These are phyloP conservation scores for Pseudocercospora cruenta DNA, from an alignment of 2,329 filamentous ascomycete species.

Conservation along the genomic window DNA sequence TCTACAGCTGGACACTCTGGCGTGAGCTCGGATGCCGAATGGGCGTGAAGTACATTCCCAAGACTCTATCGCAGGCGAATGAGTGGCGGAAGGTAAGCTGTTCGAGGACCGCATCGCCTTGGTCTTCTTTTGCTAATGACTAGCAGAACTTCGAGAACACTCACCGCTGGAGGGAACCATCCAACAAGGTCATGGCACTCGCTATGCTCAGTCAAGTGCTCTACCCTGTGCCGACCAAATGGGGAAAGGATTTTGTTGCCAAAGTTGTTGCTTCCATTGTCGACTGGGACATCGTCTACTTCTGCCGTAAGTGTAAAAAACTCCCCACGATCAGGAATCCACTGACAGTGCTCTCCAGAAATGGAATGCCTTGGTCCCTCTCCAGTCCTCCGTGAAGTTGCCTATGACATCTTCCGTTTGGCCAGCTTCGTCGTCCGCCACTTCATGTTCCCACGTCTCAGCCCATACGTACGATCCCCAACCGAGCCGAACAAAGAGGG, in stretches of 20 bases:
- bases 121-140: background rate
- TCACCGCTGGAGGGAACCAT: background rate
- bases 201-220: slow-evolving; percentile 10
- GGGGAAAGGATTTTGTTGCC: slow-evolving; percentile 5
- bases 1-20: slow-evolving; percentile 2
- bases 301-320: background rate
- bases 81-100: slow-evolving; percentile 7
- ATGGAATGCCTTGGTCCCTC: slow-evolving; percentile 1
- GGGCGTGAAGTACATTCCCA: slow-evolving; percentile 3
- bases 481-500: slow-evolving; percentile 10
- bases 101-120: background rate
- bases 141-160: slow-evolving; percentile 5
- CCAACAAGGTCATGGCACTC: slow-evolving; percentile 7
- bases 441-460: slow-evolving; percentile 4
- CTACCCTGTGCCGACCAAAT: background rate
- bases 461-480: slow-evolving; percentile 2
- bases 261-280: slow-evolving; percentile 8
- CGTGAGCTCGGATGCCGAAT: slow-evolving; percentile 4
- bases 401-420: slow-evolving; percentile 3
- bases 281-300: slow-evolving; percentile 6
- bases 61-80: background rate
- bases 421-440: background rate
- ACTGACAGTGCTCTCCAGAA: background rate
- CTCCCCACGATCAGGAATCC: background rate
- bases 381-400: slow-evolving; percentile 3